phyloP scores from a whole-genome alignment of 352 stramenopile genomes.

The Lagenidium giganteum region DNA sequence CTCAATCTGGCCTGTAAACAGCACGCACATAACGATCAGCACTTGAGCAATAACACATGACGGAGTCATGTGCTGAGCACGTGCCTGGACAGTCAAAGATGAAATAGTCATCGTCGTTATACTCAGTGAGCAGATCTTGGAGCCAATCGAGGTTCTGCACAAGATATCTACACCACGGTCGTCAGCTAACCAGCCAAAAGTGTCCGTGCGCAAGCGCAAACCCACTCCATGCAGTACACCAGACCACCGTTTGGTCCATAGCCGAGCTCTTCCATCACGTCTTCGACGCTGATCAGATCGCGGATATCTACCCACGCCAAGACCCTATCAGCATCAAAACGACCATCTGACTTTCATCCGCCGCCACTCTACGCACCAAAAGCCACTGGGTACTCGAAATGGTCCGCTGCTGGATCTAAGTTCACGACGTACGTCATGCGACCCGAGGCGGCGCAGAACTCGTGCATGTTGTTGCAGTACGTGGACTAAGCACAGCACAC shows the following conservation, averaged over 20 bases:
- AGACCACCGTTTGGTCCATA: conserved; percentile 98
- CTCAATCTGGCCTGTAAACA: conserved; percentile 80
- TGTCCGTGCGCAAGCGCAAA: conserved; percentile 15
- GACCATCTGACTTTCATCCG: conserved; percentile 9
- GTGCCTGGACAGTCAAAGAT: conserved; percentile 98
- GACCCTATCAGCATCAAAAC: not conserved
- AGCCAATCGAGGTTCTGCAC: conserved; percentile 96
- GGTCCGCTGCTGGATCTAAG: conserved; percentile 93
- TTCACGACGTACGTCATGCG: conserved; percentile 95
- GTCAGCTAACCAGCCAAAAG: conserved; percentile 1
- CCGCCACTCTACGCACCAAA: conserved; percentile 62
- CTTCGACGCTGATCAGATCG: conserved; percentile 94
- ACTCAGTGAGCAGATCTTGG: conserved; percentile 87
- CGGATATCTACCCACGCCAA: conserved; percentile 70
- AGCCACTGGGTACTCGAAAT: conserved; percentile 85
- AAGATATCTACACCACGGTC: conserved; percentile 49
- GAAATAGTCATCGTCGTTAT: conserved; percentile 95
- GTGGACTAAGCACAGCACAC: conserved; percentile 61
- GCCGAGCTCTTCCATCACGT: conserved; percentile 96
- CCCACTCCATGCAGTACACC: conserved; percentile 99
- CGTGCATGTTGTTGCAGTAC: conserved; percentile 93
- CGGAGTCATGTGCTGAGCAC: conserved; percentile 3
- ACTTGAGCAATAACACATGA: conserved; percentile 3
- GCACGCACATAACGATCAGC: not conserved
- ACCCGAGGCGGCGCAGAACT: conserved; percentile 82